Conservation (phyloP, 2,329 filamentous ascomycete genomes). For the Xylaria sp. region DNA sequence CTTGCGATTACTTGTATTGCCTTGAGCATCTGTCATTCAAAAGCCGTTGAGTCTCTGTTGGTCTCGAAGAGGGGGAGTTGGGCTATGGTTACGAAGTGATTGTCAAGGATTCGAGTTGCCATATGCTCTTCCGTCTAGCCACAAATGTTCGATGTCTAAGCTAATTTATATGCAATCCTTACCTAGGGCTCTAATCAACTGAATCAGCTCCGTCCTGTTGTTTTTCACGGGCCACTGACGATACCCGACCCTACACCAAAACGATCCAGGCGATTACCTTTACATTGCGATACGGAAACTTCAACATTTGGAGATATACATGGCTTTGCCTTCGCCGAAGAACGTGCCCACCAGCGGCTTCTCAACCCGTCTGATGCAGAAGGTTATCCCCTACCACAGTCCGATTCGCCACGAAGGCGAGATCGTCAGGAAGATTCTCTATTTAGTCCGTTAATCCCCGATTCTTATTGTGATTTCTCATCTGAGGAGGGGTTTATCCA, state of each 20-base stretch:
- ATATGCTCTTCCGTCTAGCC: neutral
- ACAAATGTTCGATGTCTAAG: conserved; percentile 31
- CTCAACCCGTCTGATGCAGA: conserved; percentile 43
- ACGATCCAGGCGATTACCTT: conserved; percentile 49
- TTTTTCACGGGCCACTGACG: conserved; percentile 44
- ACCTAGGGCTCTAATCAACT: conserved; percentile 36
- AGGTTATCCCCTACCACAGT: conserved; percentile 37
- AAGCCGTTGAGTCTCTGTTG: neutral
- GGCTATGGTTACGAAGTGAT: neutral
- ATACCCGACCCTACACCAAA: conserved; percentile 50
- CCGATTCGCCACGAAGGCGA: conserved; percentile 41
- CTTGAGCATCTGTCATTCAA: neutral
- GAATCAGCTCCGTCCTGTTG: conserved; percentile 22
- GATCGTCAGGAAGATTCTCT: conserved; percentile 49
- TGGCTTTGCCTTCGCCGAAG: conserved; percentile 41
- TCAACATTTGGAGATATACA: conserved; percentile 31
- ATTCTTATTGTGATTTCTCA: conserved; percentile 65
- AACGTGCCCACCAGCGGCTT: conserved; percentile 44
- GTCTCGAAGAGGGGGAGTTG: neutral
- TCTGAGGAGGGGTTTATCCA: conserved; percentile 65
- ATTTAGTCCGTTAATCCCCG: conserved; percentile 58
- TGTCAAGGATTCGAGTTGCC: neutral
- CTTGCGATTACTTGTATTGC: conserved; percentile 23
- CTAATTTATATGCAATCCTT: conserved; percentile 36
- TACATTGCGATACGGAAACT: conserved; percentile 35